These are phyloP conservation scores for Rhodotorula sp. DNA, from an alignment of 1,284 basidiomycete species.

Conservation along the genomic window DNA sequence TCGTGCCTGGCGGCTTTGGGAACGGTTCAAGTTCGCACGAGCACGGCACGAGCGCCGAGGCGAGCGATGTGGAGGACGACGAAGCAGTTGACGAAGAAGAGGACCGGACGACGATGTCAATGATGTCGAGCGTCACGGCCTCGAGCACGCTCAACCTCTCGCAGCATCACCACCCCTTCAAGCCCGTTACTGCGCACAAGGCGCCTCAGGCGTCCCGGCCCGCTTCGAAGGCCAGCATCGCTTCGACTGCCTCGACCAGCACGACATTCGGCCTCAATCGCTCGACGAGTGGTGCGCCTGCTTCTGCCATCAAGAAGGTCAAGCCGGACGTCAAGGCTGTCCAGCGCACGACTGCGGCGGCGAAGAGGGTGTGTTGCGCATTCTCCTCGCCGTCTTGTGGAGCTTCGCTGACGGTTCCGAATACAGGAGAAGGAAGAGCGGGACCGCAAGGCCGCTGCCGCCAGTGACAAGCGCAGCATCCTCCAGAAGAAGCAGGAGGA, in stretches of 20 bases:
- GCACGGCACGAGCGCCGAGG: background rate
- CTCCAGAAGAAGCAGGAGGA: conserved; percentile 47
- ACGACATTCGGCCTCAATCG: conserved; percentile 22
- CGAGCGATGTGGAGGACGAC: conserved; percentile 15
- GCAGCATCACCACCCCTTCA: conserved; percentile 22
- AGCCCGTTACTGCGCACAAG: conserved; percentile 22
- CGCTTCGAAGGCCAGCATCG: conserved; percentile 23
- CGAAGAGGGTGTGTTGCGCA: conserved; percentile 67
- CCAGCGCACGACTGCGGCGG: conserved; percentile 73
- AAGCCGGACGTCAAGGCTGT: conserved; percentile 66
- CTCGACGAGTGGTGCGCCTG: conserved; percentile 27
- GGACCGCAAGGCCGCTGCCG: conserved; percentile 68
- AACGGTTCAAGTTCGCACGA: background rate
- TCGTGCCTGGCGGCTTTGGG: conserved; percentile 34
- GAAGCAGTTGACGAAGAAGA: conserved; percentile 11
- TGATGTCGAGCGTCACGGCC: conserved; percentile 10
- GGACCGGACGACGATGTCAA: conserved; percentile 25
- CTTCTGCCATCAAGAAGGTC: conserved; percentile 47
- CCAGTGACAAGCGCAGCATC: conserved; percentile 74
- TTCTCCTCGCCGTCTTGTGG: background rate
- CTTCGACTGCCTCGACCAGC: conserved; percentile 26
- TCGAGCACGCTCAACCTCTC: conserved; percentile 6
- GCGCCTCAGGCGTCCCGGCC: conserved; percentile 4
- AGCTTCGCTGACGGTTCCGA: background rate
- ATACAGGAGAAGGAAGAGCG: conserved; percentile 77